A percentile compares a stretch with the other conserved stretches of the same genome.
Evolutionary conservation across 2,329 filamentous ascomycete species (phyloP).

Genomic region (Fusarium virguliforme): DNA sequence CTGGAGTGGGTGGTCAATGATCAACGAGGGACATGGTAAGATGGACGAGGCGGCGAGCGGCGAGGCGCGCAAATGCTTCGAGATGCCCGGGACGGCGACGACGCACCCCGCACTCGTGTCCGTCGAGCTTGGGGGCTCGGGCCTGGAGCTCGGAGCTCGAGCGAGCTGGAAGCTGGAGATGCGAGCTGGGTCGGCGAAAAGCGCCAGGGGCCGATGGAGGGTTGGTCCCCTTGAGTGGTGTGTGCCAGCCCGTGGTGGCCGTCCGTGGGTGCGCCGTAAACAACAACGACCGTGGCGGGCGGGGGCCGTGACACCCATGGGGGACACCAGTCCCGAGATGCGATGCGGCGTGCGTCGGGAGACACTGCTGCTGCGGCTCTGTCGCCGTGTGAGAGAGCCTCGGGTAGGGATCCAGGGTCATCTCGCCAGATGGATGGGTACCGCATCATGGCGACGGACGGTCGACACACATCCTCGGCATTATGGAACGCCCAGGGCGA

Average conservation of each 20-base stretch:
- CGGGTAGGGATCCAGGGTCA: conserved; percentile 44
- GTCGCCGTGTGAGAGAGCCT: conserved; percentile 43
- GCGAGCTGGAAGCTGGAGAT: conserved; percentile 37
- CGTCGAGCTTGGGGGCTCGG: conserved; percentile 39
- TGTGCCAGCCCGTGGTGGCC: conserved; percentile 7
- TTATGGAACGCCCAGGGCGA: conserved; percentile 47
- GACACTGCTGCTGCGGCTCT: conserved; percentile 48
- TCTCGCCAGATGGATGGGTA: conserved; percentile 20
- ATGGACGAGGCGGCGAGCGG: conserved; percentile 37
- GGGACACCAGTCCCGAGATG: conserved; percentile 34
- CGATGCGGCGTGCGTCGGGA: conserved; percentile 38
- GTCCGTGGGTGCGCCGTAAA: conserved; percentile 13
- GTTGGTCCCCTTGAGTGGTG: conserved; percentile 33
- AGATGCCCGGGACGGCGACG: conserved; percentile 29
- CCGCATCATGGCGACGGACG: conserved; percentile 24
- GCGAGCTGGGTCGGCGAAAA: conserved; percentile 38
- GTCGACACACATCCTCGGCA: conserved; percentile 50
- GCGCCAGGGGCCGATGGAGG: conserved; percentile 36
- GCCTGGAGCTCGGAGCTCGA: conserved; percentile 37
- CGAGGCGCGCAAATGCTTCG: conserved; percentile 33
- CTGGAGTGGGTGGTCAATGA: conserved; percentile 12
- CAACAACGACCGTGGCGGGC: not conserved
- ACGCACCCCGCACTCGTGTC: conserved; percentile 47
- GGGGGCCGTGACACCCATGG: conserved; percentile 24
- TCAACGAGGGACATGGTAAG: conserved; percentile 23